phyloP scores from a whole-genome alignment of 352 stramenopile genomes.

The Globisporangium orthogonon region DNA sequence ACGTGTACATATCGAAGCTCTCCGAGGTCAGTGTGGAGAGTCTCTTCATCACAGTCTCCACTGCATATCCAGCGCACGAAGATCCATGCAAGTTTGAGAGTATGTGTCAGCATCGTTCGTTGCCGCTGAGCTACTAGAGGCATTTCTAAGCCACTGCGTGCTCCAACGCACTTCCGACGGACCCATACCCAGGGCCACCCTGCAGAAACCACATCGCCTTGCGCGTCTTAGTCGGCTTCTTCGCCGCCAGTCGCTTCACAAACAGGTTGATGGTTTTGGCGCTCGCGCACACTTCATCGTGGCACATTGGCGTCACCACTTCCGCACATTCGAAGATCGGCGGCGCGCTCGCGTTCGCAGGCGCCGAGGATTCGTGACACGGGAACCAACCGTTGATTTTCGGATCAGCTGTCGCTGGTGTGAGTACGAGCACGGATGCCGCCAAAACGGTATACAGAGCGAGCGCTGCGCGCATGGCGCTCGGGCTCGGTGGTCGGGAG shows the following conservation, averaged over 20 bases:
- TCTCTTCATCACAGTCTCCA: conserved; percentile 13
- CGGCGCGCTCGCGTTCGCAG: neutral
- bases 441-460: neutral
- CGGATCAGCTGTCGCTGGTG: neutral
- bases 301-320: conserved; percentile 63
- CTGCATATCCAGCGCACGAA: neutral
- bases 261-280: conserved; percentile 50
- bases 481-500: neutral
- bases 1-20: conserved; percentile 15
- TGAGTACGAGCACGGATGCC: neutral
- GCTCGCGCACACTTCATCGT: conserved; percentile 53
- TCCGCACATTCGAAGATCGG: conserved; percentile 41
- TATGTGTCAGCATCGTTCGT: neutral
- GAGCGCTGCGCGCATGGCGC: neutral
- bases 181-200: conserved; percentile 16
- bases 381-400: neutral
- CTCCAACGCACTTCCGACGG: conserved; percentile 9
- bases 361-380: neutral
- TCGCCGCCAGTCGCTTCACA: conserved; percentile 22
- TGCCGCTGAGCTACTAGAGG: too few relatives aligned
- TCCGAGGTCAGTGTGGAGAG: neutral
- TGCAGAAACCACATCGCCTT: conserved; percentile 20
- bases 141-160: neutral
- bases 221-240: neutral
- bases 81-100: neutral